Conservation (phyloP, 2,329 filamentous ascomycete genomes). For the Rhinocladiella mackenziei region DNA sequence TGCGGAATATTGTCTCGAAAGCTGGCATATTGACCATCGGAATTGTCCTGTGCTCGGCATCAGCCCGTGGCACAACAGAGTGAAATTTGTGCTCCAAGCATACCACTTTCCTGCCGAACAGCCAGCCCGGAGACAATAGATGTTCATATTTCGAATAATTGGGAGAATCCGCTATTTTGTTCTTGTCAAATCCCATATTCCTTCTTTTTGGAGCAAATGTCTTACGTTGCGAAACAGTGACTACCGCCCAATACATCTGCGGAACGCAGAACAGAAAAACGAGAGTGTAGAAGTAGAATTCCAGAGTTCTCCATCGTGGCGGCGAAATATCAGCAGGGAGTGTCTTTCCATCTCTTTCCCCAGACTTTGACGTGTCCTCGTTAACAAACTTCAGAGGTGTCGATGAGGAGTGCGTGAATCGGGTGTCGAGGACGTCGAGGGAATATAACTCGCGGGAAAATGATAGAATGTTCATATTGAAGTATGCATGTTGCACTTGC, state of each 20-base stretch:
- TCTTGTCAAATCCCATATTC: constrained; percentile 15
- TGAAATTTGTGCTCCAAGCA: constrained; percentile 33
- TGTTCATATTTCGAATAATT: constrained; percentile 71
- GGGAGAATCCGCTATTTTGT: constrained; percentile 66
- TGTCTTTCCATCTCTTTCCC: constrained; percentile 30
- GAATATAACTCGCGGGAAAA: constrained; percentile 56
- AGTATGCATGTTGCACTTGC: not conserved
- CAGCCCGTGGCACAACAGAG: constrained; percentile 9
- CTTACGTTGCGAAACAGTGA: constrained; percentile 77
- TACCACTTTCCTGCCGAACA: constrained; percentile 85
- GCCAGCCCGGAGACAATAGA: constrained; percentile 77
- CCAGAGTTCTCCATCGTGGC: constrained; percentile 77
- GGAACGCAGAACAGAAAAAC: constrained; percentile 65
- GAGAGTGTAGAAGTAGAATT: constrained; percentile 78
- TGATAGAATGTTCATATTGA: constrained; percentile 20
- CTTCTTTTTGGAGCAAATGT: not conserved
- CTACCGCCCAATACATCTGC: constrained; percentile 86
- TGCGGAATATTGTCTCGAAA: constrained; percentile 85
- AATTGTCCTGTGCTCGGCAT: constrained; percentile 63
- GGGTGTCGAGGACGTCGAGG: constrained; percentile 65
- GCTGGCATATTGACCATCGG: constrained; percentile 78
- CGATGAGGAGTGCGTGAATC: constrained; percentile 67
- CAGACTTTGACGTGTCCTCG: constrained; percentile 42
- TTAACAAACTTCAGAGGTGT: constrained; percentile 60
- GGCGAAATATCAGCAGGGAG: constrained; percentile 48